Conservation (phyloP, 306 rosid genomes). For the Mimosa pudica region DNA sequence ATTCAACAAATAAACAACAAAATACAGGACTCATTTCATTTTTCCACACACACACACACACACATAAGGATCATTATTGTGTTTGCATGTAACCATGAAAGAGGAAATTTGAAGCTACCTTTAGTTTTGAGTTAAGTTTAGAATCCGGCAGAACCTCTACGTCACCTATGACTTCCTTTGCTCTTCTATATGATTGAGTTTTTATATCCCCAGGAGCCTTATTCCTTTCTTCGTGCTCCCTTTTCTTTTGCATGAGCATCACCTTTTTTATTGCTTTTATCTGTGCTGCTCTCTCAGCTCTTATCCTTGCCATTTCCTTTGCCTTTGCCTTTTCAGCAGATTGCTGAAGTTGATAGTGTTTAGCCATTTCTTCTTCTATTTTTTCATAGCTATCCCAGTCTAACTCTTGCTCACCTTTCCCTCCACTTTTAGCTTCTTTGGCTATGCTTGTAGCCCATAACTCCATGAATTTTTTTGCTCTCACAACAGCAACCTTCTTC, state of each 20-base stretch:
- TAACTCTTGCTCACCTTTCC: slow-evolving; percentile 57
- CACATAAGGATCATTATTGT: too few species aligned
- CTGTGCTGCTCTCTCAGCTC: slow-evolving; percentile 56
- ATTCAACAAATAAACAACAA: not conserved
- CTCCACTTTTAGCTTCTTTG: slow-evolving; percentile 77
- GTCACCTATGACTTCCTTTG: slow-evolving; percentile 41
- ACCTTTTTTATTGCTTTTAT: slow-evolving; percentile 53
- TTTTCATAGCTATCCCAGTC: slow-evolving; percentile 76
- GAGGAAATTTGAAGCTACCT: slow-evolving; percentile 49
- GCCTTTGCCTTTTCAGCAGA: slow-evolving; percentile 54
- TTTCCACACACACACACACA: too few species aligned
- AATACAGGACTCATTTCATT: slow-evolving; percentile 13
- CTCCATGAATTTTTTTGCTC: slow-evolving; percentile 41
- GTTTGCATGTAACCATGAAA: not conserved
- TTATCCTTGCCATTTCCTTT: slow-evolving; percentile 49
- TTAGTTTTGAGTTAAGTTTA: slow-evolving; percentile 45
- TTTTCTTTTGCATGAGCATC: slow-evolving; percentile 47
- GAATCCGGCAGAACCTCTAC: slow-evolving; percentile 38
- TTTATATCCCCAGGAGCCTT: slow-evolving; percentile 34
- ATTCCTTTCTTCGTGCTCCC: slow-evolving; percentile 35
- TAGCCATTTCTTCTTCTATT: slow-evolving; percentile 53
- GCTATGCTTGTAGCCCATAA: slow-evolving; percentile 54
- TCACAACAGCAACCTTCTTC: slow-evolving; percentile 35
- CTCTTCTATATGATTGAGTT: slow-evolving; percentile 32
- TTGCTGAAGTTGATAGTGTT: slow-evolving; percentile 45